Base-by-base conservation (phyloP, 225 moss, liverwort and hornwort species). In the Bryoerythrophyllum caledonicum region DNA sequence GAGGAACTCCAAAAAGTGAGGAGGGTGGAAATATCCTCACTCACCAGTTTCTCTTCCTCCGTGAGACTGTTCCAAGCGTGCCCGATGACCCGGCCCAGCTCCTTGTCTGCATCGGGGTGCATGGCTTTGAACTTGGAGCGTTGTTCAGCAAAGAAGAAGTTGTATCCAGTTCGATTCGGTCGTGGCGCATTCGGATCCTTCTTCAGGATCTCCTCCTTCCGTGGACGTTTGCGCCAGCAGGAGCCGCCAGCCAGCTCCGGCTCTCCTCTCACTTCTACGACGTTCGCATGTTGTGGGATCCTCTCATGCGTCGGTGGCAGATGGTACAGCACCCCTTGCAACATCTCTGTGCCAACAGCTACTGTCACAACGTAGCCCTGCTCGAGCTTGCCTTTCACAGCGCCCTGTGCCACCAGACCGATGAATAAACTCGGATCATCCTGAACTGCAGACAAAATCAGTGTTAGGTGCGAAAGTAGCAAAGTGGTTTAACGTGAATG, bases 141-240 rank as follows among this genome's bases (percentile, higher is more conserved):
- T 61, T 94, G 85, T 81, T 92, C 94, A 54, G 94, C 94, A 55
- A 92, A 96, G 78, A 96, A 94, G 82, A 96, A 94, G 72, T 94
- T 96, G 82, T 96, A 96, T 15, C 96, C 94, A 63, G 96, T 94
- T 60, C 94, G 83, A 62, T 94, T 96, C 23, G 96, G 89, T 26
- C 96, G 87, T 38, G 94, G 96, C 13, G 96, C 94, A 83, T 94
- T 91, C 6, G 94, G 96, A 69, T 96, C 96, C 86, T 88, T 88
- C 72, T 91, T 96, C 53, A 92, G 85, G 81, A 79, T 82, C 15
- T 96, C 96, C 16, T 91, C 92, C 61, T 89, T 96, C 44, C 92
- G 89, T 62, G 88, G 82, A 59, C 96, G 91, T 72, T 96, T 96
- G 65, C 90, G 92, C 71, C 92, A 87, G 48, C 16, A 16, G 34